Conservation (phyloP, 2,329 filamentous ascomycete species). For the Emergomyces orientalis region DNA sequence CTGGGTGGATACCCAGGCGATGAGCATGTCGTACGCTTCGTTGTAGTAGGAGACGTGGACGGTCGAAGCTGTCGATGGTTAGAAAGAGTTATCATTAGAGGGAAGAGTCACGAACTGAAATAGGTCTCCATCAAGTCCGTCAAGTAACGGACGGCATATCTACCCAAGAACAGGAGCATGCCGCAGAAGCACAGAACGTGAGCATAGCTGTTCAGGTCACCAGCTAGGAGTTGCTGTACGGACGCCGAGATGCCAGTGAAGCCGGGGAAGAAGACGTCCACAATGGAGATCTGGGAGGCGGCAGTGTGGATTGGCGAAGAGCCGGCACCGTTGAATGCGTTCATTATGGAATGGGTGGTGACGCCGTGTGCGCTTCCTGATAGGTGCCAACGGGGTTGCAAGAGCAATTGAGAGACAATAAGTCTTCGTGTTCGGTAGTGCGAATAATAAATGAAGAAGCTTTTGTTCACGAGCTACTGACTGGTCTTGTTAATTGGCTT, state of each 20-base stretch:
- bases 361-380: constrained; percentile 37
- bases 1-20: constrained; percentile 9
- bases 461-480: too few species aligned
- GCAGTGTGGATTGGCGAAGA: constrained; percentile 5
- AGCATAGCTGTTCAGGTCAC: constrained; percentile 16
- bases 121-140: constrained; percentile 12
- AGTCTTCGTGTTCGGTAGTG: too few species aligned
- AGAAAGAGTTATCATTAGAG: constrained; percentile 31
- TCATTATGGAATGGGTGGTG: constrained; percentile 22
- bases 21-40: too few species aligned
- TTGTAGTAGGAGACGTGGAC: constrained; percentile 17
- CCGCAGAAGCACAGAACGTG: constrained; percentile 14
- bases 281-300: constrained; percentile 15
- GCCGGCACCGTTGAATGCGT: constrained; percentile 9
- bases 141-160: constrained; percentile 15
- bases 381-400: neutral
- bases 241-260: constrained; percentile 14
- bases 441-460: too few species aligned
- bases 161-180: constrained; percentile 15
- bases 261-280: constrained; percentile 18
- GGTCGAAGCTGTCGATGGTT: constrained; percentile 13
- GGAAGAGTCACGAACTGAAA: too few species aligned
- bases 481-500: too few species aligned
- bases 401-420: too few species aligned
- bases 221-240: constrained; percentile 14